Conservation (phyloP, 225 moss, liverwort and hornwort species). For the Marchantia polymorpha region DNA sequence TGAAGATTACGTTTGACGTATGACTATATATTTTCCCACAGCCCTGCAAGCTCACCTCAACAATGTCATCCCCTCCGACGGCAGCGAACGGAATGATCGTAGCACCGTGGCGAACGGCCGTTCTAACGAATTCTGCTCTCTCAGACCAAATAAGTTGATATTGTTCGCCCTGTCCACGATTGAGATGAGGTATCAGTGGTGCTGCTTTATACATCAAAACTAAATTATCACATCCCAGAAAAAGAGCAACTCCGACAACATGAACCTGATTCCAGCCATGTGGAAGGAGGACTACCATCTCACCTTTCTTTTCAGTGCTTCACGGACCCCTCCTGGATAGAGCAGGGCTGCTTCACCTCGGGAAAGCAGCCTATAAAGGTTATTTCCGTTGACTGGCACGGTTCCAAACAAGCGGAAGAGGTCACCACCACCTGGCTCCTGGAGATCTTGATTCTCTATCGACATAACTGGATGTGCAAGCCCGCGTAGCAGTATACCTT, state of each 20-base stretch:
- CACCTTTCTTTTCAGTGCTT: conserved; percentile 94
- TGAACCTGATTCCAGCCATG: not conserved
- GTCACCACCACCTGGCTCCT: conserved; percentile 49
- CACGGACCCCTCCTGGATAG: conserved; percentile 92
- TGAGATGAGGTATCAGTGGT: not conserved
- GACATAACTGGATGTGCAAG: conserved; percentile 63
- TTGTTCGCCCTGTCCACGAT: conserved; percentile 54
- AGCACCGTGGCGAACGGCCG: conserved; percentile 81
- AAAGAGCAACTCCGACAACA: not conserved
- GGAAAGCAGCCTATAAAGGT: conserved; percentile 62
- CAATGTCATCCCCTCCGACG: conserved; percentile 81
- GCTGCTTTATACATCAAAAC: not conserved
- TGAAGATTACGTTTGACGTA: no score
- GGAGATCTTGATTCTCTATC: conserved; percentile 18
- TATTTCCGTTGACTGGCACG: conserved; percentile 58
- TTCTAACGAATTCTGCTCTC: conserved; percentile 84
- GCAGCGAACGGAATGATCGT: conserved; percentile 82
- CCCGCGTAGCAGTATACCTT: conserved; percentile 57
- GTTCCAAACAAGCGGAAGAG: conserved; percentile 59
- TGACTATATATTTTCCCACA: not conserved
- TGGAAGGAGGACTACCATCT: not conserved
- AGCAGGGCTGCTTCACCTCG: conserved; percentile 68
- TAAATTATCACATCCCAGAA: not conserved
- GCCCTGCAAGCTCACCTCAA: conserved; percentile 44
- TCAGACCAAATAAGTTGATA: conserved; percentile 86